These are phyloP conservation scores for Fallopia convolvulus DNA, from an alignment of 148 eudicot species.

Conservation along the genomic window DNA sequence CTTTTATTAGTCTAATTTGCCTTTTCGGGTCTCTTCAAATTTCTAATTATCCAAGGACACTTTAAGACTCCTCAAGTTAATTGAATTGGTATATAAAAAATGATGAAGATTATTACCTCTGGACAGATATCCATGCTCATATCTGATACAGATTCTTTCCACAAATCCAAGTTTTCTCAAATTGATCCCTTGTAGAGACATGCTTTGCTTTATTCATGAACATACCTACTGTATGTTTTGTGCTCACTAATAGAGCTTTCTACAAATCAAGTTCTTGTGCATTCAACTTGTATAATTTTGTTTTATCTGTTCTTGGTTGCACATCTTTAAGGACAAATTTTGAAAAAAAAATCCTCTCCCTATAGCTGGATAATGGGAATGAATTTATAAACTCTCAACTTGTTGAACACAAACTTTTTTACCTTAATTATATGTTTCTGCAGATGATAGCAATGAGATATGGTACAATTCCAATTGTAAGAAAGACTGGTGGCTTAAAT, in stretches of 20 bases:
- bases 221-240: background rate
- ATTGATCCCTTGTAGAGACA: background rate
- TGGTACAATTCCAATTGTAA: constrained; percentile 74
- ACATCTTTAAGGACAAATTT: background rate
- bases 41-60: background rate
- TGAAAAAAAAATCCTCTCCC: background rate
- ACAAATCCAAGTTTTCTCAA: background rate
- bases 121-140: background rate
- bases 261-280: background rate
- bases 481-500: constrained; percentile 94
- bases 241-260: background rate
- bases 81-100: background rate
- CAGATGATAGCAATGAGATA: constrained; percentile 99
- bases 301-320: background rate
- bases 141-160: background rate
- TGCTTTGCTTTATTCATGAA: background rate
- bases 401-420: background rate
- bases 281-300: background rate
- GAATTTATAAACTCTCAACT: background rate
- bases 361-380: background rate
- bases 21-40: background rate
- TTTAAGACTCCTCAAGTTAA: background rate
- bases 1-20: background rate
- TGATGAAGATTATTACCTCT: background rate
- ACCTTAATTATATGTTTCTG: constrained; percentile 9